Conservation (phyloP, 2,329 filamentous ascomycete species). For the Sporothrix variecibatus region DNA sequence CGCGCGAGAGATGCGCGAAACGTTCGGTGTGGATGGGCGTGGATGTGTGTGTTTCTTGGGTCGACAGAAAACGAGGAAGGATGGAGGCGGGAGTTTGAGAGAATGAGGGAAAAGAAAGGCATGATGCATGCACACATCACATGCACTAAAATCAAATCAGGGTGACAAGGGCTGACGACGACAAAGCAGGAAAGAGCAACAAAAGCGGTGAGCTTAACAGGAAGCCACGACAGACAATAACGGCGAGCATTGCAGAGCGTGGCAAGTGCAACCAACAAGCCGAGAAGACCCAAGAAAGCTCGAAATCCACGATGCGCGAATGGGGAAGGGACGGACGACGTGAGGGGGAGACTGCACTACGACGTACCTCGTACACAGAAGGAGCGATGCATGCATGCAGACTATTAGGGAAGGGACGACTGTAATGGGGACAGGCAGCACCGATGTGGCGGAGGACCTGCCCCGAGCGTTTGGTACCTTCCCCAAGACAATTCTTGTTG, state of each 20-base stretch:
- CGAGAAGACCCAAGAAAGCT: not conserved
- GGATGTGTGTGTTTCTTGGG: not conserved
- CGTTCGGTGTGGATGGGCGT: not conserved
- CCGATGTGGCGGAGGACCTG: not conserved
- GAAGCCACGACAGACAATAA: not conserved
- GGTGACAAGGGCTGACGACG: not conserved
- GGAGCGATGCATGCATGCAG: not conserved
- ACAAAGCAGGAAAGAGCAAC: constrained; percentile 4
- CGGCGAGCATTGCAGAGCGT: not conserved
- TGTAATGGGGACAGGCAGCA: not conserved
- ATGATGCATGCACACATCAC: not conserved
- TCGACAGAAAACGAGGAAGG: not conserved
- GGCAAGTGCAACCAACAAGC: not conserved
- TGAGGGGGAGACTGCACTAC: constrained; percentile 5
- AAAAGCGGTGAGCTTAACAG: constrained; percentile 17
- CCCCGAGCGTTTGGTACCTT: not conserved
- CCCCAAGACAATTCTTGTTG: not conserved
- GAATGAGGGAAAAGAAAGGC: not conserved
- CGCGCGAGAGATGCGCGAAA: not conserved
- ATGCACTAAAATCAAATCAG: not conserved
- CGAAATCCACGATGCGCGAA: constrained; percentile 8
- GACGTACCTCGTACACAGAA: constrained; percentile 11
- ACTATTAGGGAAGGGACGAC: not conserved
- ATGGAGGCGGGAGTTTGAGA: not conserved
- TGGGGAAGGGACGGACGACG: constrained; percentile 12